Base-by-base conservation (phyloP, 305 asterid genomes). In the Fraxinus greggii region DNA sequence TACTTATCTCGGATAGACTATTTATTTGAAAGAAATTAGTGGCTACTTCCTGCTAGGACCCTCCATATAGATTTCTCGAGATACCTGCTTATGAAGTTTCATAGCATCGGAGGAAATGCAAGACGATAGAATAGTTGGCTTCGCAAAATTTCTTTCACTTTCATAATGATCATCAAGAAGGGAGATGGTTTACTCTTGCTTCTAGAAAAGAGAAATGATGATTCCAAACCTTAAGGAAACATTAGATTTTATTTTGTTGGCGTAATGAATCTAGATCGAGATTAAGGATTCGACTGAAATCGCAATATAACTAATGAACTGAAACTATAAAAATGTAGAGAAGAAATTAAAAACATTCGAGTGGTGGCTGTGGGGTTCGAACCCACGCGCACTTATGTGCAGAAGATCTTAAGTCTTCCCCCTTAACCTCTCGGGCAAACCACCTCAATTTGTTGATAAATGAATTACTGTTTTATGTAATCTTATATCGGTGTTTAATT, bases 391-490 rank as follows among this genome's bases (percentile, higher is more conserved):
- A 90, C 91, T 89, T 80, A 19, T 87, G 94, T 88, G 90, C 93
- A 89, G 92, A 90, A 90, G 97, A 90, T 90, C 93, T 91, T 88
- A 90, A 92, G 93, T 90, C 95, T 93, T 90, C 97, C 98, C 97
- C 98, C 92, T 88, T 87, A 91, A 90, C 95, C 95, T 76, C 97
- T 91, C 94, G 97, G 97, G 97, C 97, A 93, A 92, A 93, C 95
- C 93, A 92, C 93, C 93, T 35, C n/a, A n/a, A n/a, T n/a, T n/a
- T n/a, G n/a, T n/a, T n/a, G n/a, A n/a, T n/a, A n/a, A n/a, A n/a
- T n/a, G n/a, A n/a, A n/a, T n/a, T n/a, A n/a, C n/a, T n/a, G n/a
- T n/a, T n/a, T n/a, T n/a, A n/a, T n/a, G n/a, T n/a, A n/a, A n/a
- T n/a, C n/a, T n/a, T n/a, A n/a, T n/a, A n/a, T n/a, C n/a, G n/a